Conservation (phyloP, 2,329 filamentous ascomycete genomes). For the Hymenoscyphus fraxineus region DNA sequence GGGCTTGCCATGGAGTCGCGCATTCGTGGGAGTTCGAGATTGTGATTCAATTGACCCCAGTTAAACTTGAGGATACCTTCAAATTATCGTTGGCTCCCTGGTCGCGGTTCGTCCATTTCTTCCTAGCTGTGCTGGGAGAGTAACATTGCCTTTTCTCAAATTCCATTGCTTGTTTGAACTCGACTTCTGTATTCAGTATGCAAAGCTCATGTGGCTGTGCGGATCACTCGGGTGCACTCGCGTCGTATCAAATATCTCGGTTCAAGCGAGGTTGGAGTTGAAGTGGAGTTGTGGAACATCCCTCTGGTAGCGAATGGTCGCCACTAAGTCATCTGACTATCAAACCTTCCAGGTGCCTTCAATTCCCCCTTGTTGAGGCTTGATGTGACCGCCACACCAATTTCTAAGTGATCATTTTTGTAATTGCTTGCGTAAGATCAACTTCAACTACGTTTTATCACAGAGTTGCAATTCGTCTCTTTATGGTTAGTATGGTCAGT, state of each 20-base stretch:
- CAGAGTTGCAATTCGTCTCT: too few species aligned
- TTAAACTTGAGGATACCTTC: neutral
- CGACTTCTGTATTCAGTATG: neutral
- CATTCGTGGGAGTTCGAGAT: neutral
- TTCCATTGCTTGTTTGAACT: neutral
- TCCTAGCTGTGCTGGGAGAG: neutral
- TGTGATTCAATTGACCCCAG: slow-evolving; percentile 1
- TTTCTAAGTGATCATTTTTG: too few species aligned
- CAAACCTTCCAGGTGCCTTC: too few species aligned
- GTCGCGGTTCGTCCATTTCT: neutral
- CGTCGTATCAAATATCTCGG: neutral
- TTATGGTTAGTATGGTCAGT: too few species aligned
- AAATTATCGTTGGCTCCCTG: neutral
- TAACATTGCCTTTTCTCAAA: neutral
- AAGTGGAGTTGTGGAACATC: neutral
- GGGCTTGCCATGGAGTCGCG: neutral
- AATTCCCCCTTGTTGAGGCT: too few species aligned
- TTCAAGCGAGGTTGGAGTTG: neutral
- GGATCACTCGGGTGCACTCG: neutral
- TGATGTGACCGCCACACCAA: too few species aligned
- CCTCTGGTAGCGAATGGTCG: neutral
- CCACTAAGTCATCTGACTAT: neutral
- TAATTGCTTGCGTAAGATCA: too few species aligned
- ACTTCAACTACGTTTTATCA: too few species aligned
- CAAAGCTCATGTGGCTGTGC: neutral